Evolutionary conservation across 2,329 filamentous ascomycete genomes (phyloP).

Genomic region (Stachybotrys chartarum): DNA sequence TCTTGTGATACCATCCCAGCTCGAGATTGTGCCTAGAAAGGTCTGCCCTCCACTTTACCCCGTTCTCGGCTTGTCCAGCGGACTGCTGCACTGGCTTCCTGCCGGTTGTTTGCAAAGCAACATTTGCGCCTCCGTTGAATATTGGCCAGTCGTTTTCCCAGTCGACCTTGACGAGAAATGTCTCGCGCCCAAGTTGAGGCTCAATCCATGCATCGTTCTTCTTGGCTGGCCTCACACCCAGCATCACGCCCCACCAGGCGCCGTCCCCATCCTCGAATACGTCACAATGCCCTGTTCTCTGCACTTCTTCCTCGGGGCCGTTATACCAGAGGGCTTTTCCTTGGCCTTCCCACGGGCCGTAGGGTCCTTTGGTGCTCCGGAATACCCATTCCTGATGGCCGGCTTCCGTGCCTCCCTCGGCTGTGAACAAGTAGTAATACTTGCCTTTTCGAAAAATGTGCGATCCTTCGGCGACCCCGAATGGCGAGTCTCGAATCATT

Average conservation of each 20-base stretch:
- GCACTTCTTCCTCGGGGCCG: conserved; percentile 37
- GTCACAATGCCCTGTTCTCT: conserved; percentile 25
- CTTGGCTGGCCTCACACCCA: conserved; percentile 11
- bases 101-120: conserved; percentile 11
- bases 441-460: conserved; percentile 14
- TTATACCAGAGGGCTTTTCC: conserved; percentile 24
- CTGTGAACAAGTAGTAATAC: conserved; percentile 16
- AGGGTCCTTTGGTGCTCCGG: conserved; percentile 32
- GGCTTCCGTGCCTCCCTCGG: conserved; percentile 16
- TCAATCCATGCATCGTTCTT: conserved; percentile 8
- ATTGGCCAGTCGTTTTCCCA: conserved; percentile 17
- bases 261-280: conserved; percentile 14
- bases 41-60: conserved; percentile 8
- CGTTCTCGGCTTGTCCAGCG: neutral
- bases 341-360: conserved; percentile 41
- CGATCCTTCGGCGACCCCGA: conserved; percentile 34
- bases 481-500: conserved; percentile 27
- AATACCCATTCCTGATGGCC: conserved; percentile 46
- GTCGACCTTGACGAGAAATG: conserved; percentile 15
- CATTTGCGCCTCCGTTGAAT: conserved; percentile 14
- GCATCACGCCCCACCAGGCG: conserved; percentile 14
- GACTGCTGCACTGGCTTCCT: conserved; percentile 3
- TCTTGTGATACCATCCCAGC: conserved; percentile 19
- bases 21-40: conserved; percentile 8
- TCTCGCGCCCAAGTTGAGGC: conserved; percentile 15